A percentile compares a stretch with the other conserved stretches of the same genome.
Conservation (phyloP, 768 basidiomycete genomes). For the Pleurotus giganteus region DNA sequence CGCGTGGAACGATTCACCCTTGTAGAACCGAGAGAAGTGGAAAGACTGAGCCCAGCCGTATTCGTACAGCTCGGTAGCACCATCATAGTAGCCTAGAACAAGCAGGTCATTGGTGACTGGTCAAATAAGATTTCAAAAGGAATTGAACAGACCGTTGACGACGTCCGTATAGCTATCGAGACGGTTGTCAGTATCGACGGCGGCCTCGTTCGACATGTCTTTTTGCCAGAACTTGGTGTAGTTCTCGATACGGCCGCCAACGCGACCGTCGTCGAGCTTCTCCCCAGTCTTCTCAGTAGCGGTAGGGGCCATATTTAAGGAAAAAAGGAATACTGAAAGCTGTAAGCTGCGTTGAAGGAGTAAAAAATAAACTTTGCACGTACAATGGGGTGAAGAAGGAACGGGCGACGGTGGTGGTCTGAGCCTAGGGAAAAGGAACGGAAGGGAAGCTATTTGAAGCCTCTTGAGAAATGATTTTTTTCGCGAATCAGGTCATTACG, state of each 20-base stretch:
- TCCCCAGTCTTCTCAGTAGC: not conserved
- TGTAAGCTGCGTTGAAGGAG: not conserved
- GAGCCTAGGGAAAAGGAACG: constrained; percentile 3
- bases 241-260: constrained; percentile 67
- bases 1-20: constrained; percentile 75
- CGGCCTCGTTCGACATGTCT: constrained; percentile 67
- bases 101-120: constrained; percentile 1
- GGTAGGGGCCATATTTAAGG: not conserved
- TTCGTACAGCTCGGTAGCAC: constrained; percentile 93
- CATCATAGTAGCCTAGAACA: constrained; percentile 87
- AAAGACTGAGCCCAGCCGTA: constrained; percentile 91
- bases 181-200: constrained; percentile 66
- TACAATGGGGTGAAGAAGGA: not conserved
- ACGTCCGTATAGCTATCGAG: constrained; percentile 87
- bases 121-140: not conserved
- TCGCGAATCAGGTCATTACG: constrained; percentile 9
- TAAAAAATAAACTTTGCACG: not conserved
- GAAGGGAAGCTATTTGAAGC: constrained; percentile 1
- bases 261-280: constrained; percentile 52
- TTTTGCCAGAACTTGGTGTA: constrained; percentile 94
- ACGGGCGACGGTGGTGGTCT: not conserved
- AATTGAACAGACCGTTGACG: constrained; percentile 69
- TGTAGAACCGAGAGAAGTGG: constrained; percentile 97
- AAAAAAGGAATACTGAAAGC: not conserved
- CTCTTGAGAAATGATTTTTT: constrained; percentile 5